phyloP scores from a whole-genome alignment of 441 rosid species.

The Croton setiger region DNA sequence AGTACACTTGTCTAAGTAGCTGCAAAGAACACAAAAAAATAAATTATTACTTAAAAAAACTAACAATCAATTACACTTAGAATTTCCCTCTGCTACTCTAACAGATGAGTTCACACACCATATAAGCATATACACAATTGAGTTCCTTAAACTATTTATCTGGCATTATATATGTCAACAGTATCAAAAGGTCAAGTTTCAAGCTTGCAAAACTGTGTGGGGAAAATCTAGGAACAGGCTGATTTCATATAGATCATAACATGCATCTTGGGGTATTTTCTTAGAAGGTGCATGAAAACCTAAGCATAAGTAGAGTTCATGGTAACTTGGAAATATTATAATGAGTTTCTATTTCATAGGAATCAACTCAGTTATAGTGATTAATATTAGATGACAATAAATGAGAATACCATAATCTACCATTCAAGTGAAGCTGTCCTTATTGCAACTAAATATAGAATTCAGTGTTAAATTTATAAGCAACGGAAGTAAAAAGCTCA shows the following conservation, averaged over 20 bases:
- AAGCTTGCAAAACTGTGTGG: neutral
- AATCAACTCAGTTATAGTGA: neutral
- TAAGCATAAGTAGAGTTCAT: neutral
- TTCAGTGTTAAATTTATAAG: neutral
- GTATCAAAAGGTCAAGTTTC: neutral
- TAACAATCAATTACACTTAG: neutral
- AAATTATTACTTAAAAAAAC: neutral
- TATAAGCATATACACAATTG: too few relatives aligned
- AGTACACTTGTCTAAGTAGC: neutral
- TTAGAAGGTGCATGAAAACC: neutral
- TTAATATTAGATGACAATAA: neutral
- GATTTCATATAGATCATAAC: neutral
- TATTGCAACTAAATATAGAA: neutral
- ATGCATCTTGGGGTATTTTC: neutral
- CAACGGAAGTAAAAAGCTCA: neutral
- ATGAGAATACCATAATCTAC: neutral
- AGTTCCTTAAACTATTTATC: neutral
- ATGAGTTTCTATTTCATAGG: neutral
- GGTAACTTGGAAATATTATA: neutral
- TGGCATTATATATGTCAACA: neutral
- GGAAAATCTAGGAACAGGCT: neutral
- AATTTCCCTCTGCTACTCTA: slow-evolving; percentile 6
- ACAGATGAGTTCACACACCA: too few relatives aligned
- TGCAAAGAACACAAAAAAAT: neutral
- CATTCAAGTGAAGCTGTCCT: neutral